Evolutionary conservation across 768 basidiomycete genomes (phyloP), one percentile per base, ranked within the genome.

Genomic region (Russula olivacea): DNA sequence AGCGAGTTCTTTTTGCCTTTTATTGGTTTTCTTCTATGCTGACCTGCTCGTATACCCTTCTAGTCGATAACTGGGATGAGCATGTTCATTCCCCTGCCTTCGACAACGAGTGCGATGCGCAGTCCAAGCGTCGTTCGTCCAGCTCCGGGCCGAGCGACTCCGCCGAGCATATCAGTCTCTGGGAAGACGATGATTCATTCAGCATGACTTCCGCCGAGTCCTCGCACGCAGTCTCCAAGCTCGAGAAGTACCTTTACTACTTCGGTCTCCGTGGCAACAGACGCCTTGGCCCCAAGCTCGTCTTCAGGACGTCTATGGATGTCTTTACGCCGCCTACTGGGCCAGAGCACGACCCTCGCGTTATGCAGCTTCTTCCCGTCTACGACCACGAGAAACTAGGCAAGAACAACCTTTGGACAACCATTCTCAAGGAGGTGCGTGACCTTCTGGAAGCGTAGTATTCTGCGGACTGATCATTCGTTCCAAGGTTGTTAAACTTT

Each of bases 401-500:
- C 40, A 5, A 52, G 59, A 41, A 52, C 19, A 4, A 45, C 7
- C 30, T 53, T 3, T 53, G 41, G 51, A n/a, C 50, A 8, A n/a
- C 19, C 8, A 51, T 59, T 51, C n/a, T 49, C 40, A 2, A 3
- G 1, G 7, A 41, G 58, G 58, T 59, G 21, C 28, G 38, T 59
- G 58, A 32, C 40, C 40, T 23, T 59, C 40, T 59, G 28, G n/a
- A 32, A 23, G 50, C 40, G n/a, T 6, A 30, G 38, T 25, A 51
- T 19, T 52, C 40, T 43, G 25, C n/a, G n/a, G 51, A 45, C 59
- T 60, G 40, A 60, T n/a, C 32, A 45, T 25, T 45, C 21, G 19
- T 62, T 58, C 30, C 36, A 48, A 65, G 64, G 38, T 47, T 58
- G 64, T 58, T 25, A 12, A 43, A 47, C 53, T 62, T 21, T 61